These are phyloP conservation scores for Vigna radiata DNA, from an alignment of 306 rosid species.

Conservation along the genomic window DNA sequence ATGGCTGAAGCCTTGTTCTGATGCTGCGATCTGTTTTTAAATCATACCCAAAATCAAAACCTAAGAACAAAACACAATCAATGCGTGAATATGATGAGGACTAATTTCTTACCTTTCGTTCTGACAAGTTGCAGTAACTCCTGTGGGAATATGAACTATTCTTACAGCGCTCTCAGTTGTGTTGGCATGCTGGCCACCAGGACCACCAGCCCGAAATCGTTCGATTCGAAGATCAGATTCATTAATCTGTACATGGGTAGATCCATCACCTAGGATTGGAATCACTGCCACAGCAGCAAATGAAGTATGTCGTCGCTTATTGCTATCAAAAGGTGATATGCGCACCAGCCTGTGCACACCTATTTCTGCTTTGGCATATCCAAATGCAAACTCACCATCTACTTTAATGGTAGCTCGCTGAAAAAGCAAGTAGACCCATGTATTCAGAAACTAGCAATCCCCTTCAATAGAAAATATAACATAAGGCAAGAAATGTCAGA, in stretches of 20 bases:
- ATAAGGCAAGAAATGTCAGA: not conserved
- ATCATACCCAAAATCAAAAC: conserved; percentile 33
- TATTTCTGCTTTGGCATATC: conserved; percentile 97
- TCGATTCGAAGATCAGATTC: conserved; percentile 96
- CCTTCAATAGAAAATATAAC: conserved; percentile 22
- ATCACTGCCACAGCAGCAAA: conserved; percentile 98
- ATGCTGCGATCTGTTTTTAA: conserved; percentile 82
- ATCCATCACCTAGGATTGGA: conserved; percentile 79
- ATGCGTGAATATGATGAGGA: conserved; percentile 2
- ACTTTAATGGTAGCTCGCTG: conserved; percentile 96
- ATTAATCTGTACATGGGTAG: conserved; percentile 77
- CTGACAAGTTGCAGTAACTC: conserved; percentile 93
- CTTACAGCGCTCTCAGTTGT: conserved; percentile 96
- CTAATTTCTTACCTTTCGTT: conserved; percentile 74
- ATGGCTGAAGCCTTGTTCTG: conserved; percentile 90
- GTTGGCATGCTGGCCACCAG: conserved; percentile 97
- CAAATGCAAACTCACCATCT: conserved; percentile 94
- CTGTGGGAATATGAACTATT: conserved; percentile 90
- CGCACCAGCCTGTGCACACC: conserved; percentile 98
- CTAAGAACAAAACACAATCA: conserved; percentile 12
- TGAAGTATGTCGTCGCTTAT: conserved; percentile 92
- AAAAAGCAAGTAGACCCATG: conserved; percentile 40
- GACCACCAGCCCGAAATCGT: conserved; percentile 87
- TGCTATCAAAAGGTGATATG: conserved; percentile 94
- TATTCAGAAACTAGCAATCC: conserved; percentile 45